Evolutionary conservation across 2,329 filamentous ascomycete genomes (phyloP).

Genomic region (Rosellinia necatrix): DNA sequence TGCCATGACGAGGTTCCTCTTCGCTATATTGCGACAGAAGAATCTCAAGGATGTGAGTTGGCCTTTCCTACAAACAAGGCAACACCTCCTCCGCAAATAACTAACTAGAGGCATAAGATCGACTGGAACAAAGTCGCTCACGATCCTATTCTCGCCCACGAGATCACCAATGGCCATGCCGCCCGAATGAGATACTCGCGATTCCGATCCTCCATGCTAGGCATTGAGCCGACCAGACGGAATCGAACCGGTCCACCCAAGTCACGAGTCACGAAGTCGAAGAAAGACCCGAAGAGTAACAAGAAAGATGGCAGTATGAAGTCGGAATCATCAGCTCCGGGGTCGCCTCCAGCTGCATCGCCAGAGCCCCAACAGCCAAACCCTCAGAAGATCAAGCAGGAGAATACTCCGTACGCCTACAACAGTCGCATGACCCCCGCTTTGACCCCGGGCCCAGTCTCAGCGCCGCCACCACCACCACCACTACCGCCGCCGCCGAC

Average conservation of each 20-base stretch:
- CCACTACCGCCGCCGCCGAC: constrained; percentile 36
- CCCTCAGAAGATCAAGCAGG: constrained; percentile 45
- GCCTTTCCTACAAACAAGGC: neutral
- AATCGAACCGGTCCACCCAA: constrained; percentile 48
- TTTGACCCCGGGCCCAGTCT: constrained; percentile 40
- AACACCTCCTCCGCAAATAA: neutral
- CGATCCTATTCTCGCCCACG: constrained; percentile 57
- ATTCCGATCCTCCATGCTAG: constrained; percentile 53
- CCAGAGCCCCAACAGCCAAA: constrained; percentile 25
- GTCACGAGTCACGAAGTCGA: constrained; percentile 51
- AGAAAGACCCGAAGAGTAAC: constrained; percentile 46
- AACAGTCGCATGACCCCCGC: constrained; percentile 36
- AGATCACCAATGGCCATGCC: constrained; percentile 64
- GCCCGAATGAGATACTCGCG: constrained; percentile 65
- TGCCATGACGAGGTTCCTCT: constrained; percentile 61
- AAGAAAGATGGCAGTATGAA: constrained; percentile 49
- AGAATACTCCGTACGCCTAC: constrained; percentile 41
- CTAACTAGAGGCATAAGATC: constrained; percentile 50
- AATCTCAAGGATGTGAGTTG: constrained; percentile 62
- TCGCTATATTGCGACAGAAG: constrained; percentile 64
- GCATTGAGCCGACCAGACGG: constrained; percentile 54
- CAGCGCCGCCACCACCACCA: constrained; percentile 19
- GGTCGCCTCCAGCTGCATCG: constrained; percentile 26
- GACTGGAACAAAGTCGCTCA: constrained; percentile 63
- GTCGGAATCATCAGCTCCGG: constrained; percentile 40